Evolutionary conservation across 2,329 filamentous ascomycete genomes (phyloP).

Genomic region (Claviceps arundinis): DNA sequence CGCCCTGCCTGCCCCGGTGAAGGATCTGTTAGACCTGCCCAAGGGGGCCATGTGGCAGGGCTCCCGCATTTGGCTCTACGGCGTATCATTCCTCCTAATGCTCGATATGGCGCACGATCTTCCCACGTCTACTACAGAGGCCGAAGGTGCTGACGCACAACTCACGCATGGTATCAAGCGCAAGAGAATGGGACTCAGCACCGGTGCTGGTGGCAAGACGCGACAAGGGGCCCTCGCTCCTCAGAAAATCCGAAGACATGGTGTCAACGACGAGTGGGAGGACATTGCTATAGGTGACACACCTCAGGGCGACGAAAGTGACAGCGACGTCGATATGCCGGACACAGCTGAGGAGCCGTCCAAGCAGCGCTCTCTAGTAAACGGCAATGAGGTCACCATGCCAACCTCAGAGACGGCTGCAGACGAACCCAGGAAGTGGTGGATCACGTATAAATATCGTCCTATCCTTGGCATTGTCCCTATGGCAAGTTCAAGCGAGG

Average conservation of each 20-base stretch:
- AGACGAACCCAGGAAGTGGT: slow-evolving; percentile 34
- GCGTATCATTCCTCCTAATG: slow-evolving; percentile 80
- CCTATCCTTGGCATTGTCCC: slow-evolving; percentile 68
- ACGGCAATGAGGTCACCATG: slow-evolving; percentile 9
- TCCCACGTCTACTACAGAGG: slow-evolving; percentile 14
- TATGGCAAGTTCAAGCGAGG: slow-evolving; percentile 24
- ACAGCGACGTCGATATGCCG: slow-evolving; percentile 26
- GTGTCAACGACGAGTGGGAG: slow-evolving; percentile 27
- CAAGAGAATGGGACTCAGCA: slow-evolving; percentile 35
- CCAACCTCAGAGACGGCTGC: slow-evolving; percentile 7
- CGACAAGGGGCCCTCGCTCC: slow-evolving; percentile 30
- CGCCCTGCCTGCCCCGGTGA: slow-evolving; percentile 61
- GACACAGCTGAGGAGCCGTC: slow-evolving; percentile 21
- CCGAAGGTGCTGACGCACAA: slow-evolving; percentile 17
- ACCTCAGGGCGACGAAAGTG: slow-evolving; percentile 19
- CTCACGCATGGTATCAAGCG: slow-evolving; percentile 33
- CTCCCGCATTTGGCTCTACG: slow-evolving; percentile 73
- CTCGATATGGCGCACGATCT: slow-evolving; percentile 70
- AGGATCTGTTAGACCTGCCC: slow-evolving; percentile 60
- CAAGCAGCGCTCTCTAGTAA: slow-evolving; percentile 17
- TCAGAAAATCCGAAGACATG: slow-evolving; percentile 27
- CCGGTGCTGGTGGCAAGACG: slow-evolving; percentile 42
- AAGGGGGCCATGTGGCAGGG: slow-evolving; percentile 81
- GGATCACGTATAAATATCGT: slow-evolving; percentile 86
- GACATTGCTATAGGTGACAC: slow-evolving; percentile 26